Conservation (phyloP, 2,329 filamentous ascomycete species). For the Colletotrichum godetiae region DNA sequence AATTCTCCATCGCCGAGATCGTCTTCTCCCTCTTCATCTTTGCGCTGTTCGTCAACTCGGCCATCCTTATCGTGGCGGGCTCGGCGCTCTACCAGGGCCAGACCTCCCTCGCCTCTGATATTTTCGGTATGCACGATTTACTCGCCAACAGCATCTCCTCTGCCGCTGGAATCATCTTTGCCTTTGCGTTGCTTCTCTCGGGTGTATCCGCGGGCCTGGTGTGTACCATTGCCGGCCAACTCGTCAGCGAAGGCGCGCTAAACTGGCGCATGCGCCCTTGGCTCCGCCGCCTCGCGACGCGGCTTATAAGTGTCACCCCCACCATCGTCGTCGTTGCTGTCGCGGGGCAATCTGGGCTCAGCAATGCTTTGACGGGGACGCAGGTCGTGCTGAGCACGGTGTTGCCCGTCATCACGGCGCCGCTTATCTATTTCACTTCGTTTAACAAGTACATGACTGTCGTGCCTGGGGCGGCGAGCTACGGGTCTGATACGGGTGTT, state of each 20-base stretch:
- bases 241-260: conserved; percentile 86
- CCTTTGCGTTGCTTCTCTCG: conserved; percentile 81
- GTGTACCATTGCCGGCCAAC: conserved; percentile 90
- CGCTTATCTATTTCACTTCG: conserved; percentile 87
- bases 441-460: conserved; percentile 77
- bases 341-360: conserved; percentile 77
- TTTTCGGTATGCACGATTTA: conserved; percentile 84
- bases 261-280: conserved; percentile 81
- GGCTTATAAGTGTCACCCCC: conserved; percentile 83
- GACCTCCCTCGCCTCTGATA: conserved; percentile 74
- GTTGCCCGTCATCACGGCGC: conserved; percentile 82
- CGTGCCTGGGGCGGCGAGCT: conserved; percentile 29
- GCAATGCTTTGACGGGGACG: conserved; percentile 76
- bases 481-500: conserved; percentile 19
- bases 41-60: conserved; percentile 85
- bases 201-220: conserved; percentile 86
- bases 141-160: conserved; percentile 76
- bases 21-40: conserved; percentile 81
- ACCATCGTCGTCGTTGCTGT: conserved; percentile 85
- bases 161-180: conserved; percentile 85
- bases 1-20: conserved; percentile 79
- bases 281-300: conserved; percentile 81
- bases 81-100: conserved; percentile 75
- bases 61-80: conserved; percentile 89
- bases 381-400: conserved; percentile 85